Conservation (phyloP, 2,329 filamentous ascomycete species). For the Paecilomyces sp. region DNA sequence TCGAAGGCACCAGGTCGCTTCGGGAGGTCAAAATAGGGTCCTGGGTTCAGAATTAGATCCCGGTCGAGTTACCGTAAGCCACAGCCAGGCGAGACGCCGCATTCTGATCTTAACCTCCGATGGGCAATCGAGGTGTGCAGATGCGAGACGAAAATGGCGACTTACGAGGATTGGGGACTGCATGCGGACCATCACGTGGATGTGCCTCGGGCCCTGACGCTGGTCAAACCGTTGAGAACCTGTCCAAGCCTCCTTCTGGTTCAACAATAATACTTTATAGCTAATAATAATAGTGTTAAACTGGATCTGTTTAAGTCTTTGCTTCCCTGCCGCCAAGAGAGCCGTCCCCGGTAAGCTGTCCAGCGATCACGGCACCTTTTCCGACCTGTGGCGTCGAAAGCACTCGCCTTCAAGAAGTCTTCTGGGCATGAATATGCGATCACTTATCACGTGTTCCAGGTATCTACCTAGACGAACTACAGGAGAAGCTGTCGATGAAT, state of each 20-base stretch:
- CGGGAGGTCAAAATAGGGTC: not conserved
- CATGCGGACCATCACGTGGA: not conserved
- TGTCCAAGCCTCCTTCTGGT: not conserved
- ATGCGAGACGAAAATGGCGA: not conserved
- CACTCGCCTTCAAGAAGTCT: not conserved
- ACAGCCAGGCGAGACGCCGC: not conserved
- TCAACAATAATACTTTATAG: not conserved
- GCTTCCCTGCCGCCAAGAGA: not conserved
- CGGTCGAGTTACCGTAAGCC: not conserved
- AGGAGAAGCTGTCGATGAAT: not conserved
- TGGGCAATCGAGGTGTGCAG: not conserved
- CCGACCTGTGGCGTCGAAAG: not conserved
- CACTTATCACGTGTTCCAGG: no score
- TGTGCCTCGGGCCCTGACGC: not conserved
- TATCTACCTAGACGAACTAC: no score
- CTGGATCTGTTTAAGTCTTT: not conserved
- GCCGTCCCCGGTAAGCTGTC: not conserved
- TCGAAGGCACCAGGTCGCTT: not conserved
- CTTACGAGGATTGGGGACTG: not conserved
- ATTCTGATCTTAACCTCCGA: not conserved
- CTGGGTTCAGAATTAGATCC: not conserved
- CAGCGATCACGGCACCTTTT: not conserved
- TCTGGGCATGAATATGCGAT: no score
- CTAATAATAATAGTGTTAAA: not conserved
- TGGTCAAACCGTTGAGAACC: not conserved